These are phyloP conservation scores for Bruguiera parviflora DNA, from an alignment of 345 rosid genomes.

Conservation along the genomic window DNA sequence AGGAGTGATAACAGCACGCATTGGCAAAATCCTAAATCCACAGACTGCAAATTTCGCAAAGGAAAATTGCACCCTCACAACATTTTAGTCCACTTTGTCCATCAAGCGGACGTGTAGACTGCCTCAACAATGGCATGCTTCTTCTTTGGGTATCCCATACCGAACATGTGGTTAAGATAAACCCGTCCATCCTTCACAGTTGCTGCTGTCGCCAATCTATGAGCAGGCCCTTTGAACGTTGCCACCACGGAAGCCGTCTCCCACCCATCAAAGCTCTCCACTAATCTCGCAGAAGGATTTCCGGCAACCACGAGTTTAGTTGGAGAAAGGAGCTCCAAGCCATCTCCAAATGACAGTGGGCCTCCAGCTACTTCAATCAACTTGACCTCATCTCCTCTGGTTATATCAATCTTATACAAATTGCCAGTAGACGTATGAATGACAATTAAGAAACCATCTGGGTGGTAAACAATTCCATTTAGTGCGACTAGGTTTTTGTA, in stretches of 20 bases:
- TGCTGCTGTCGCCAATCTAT: conserved; percentile 73
- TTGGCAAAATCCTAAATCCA: neutral
- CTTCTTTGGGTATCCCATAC: conserved; percentile 78
- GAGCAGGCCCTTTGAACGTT: conserved; percentile 61
- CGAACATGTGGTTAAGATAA: conserved; percentile 68
- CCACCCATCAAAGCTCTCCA: conserved; percentile 88
- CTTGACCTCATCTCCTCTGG: conserved; percentile 42
- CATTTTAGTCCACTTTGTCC: neutral
- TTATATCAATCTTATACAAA: conserved; percentile 52
- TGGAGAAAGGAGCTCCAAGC: conserved; percentile 60
- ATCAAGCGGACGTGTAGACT: conserved; percentile 36
- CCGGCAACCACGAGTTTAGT: conserved; percentile 84
- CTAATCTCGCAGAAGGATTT: conserved; percentile 59
- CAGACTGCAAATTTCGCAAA: neutral
- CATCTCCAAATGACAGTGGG: conserved; percentile 61
- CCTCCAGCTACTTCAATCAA: conserved; percentile 55
- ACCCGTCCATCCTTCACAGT: conserved; percentile 79
- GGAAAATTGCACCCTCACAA: neutral
- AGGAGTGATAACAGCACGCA: too few species aligned
- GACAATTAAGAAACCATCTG: conserved; percentile 68
- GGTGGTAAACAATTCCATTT: conserved; percentile 84
- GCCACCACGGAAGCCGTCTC: conserved; percentile 59
- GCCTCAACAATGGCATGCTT: conserved; percentile 82
- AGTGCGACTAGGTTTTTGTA: conserved; percentile 56
- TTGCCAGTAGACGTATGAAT: conserved; percentile 69